Evolutionary conservation across 1,139 yeast species (phyloP).

Genomic region (Nakaseomyces bracarensis): DNA sequence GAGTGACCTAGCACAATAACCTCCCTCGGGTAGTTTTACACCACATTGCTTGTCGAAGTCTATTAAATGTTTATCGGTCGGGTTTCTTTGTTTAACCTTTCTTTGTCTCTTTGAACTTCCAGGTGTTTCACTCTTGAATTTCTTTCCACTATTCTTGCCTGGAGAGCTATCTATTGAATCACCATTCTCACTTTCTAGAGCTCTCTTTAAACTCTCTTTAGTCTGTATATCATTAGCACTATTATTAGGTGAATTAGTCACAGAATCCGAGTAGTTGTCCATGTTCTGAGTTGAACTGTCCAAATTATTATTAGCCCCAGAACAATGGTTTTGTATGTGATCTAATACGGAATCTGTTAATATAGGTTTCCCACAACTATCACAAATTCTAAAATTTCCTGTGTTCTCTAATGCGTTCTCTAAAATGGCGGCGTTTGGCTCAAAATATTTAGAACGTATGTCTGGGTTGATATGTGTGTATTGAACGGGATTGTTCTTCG

Average conservation of each 20-base stretch:
- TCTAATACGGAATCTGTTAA: constrained; percentile 21
- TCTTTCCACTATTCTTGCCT: constrained; percentile 14
- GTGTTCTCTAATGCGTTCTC: constrained; percentile 39
- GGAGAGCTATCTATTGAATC: constrained; percentile 12
- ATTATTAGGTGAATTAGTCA: constrained; percentile 4
- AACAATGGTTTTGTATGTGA: constrained; percentile 38
- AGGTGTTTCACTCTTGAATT: constrained; percentile 13
- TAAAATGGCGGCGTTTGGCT: constrained; percentile 23
- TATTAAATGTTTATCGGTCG: constrained; percentile 71
- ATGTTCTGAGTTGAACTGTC: constrained; percentile 10
- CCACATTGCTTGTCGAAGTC: constrained; percentile 97
- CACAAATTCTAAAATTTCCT: constrained; percentile 55
- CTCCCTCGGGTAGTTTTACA: constrained; percentile 86
- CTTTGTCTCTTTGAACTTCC: constrained; percentile 35
- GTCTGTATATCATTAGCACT: constrained; percentile 7
- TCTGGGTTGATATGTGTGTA: constrained; percentile 15
- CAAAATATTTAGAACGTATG: constrained; percentile 18
- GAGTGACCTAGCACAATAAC: constrained; percentile 85
- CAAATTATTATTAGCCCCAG: constrained; percentile 28
- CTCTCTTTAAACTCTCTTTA: constrained; percentile 3
- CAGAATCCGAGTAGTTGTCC: background rate
- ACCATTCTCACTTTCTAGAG: constrained; percentile 4
- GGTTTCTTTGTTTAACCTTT: constrained; percentile 39
- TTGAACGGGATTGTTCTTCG: constrained; percentile 17
- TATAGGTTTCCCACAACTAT: constrained; percentile 57